A percentile compares a stretch with the other conserved stretches of the same genome.
Evolutionary conservation across 768 basidiomycete genomes (phyloP).

Genomic region (Boletus rubropictus): DNA sequence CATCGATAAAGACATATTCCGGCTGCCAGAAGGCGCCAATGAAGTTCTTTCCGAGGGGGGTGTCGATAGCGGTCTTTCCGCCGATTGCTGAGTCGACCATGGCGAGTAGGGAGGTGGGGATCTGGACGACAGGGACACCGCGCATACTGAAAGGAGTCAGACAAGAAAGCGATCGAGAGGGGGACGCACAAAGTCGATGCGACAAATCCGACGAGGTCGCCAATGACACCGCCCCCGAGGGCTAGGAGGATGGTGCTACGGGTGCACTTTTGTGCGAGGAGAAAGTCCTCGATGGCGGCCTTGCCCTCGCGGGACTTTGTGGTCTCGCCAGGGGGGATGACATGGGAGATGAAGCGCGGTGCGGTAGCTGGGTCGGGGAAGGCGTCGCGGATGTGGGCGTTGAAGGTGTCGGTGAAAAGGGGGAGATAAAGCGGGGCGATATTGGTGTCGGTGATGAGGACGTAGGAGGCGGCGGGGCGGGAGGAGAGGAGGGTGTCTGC

Average conservation of each 20-base stretch:
- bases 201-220: constrained; percentile 94
- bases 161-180: accelerated
- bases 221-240: constrained; percentile 94
- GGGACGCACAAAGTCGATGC: constrained; percentile 86
- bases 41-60: constrained; percentile 95
- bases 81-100: constrained; percentile 99
- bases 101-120: constrained; percentile 92
- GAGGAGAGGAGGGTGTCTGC: constrained; percentile 61
- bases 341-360: constrained; percentile 68
- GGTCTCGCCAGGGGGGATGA: constrained; percentile 87
- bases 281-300: constrained; percentile 89
- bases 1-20: constrained; percentile 94
- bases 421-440: constrained; percentile 76
- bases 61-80: constrained; percentile 99
- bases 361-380: constrained; percentile 26
- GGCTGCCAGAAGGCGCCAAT: constrained; percentile 99
- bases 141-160: constrained; percentile 71
- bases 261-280: constrained; percentile 83
- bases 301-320: constrained; percentile 90
- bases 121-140: constrained; percentile 90
- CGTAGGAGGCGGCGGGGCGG: constrained; percentile 79
- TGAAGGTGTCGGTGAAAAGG: constrained; percentile 63
- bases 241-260: constrained; percentile 91
- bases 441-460: constrained; percentile 88
- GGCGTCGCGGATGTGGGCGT: constrained; percentile 28